Percentiles rank a stretch among this genome's conserved stretches.
phyloP scores from a whole-genome alignment of 1,284 basidiomycete genomes.

The Sanguinoderma infundibulare region DNA sequence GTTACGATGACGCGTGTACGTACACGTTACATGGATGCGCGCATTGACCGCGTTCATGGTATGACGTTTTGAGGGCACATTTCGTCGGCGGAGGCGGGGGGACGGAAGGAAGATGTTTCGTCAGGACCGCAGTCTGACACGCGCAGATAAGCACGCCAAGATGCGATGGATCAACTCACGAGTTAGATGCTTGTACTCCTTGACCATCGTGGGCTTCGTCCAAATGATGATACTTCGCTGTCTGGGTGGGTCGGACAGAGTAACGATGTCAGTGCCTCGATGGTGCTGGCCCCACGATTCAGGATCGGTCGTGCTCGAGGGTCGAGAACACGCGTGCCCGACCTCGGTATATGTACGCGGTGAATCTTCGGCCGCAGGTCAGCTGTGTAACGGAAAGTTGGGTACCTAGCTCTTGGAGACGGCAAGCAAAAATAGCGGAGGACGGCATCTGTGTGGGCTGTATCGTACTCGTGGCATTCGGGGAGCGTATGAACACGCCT shows the following conservation, averaged over 20 bases:
- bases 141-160: neutral
- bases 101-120: neutral
- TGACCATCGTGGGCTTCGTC: slow-evolving; percentile 19
- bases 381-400: slow-evolving; percentile 13
- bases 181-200: slow-evolving; percentile 31
- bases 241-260: neutral
- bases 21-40: neutral
- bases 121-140: slow-evolving; percentile 10
- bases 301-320: neutral
- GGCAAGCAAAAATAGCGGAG: neutral
- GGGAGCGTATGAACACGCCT: neutral
- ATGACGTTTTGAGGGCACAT: neutral
- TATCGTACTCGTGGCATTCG: neutral
- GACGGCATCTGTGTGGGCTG: neutral
- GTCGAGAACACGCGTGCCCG: neutral
- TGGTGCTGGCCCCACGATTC: neutral
- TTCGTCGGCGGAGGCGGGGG: neutral
- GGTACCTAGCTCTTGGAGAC: neutral
- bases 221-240: neutral
- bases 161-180: slow-evolving; percentile 23
- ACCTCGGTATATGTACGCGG: slow-evolving; percentile 25
- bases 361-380: slow-evolving; percentile 19
- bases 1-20: neutral
- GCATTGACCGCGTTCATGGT: too few relatives aligned
- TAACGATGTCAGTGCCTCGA: neutral